A percentile compares a stretch with the other conserved stretches of the same genome.
Conservation (phyloP, 495 filamentous ascomycete genomes). For the Aspergillus diversus region DNA sequence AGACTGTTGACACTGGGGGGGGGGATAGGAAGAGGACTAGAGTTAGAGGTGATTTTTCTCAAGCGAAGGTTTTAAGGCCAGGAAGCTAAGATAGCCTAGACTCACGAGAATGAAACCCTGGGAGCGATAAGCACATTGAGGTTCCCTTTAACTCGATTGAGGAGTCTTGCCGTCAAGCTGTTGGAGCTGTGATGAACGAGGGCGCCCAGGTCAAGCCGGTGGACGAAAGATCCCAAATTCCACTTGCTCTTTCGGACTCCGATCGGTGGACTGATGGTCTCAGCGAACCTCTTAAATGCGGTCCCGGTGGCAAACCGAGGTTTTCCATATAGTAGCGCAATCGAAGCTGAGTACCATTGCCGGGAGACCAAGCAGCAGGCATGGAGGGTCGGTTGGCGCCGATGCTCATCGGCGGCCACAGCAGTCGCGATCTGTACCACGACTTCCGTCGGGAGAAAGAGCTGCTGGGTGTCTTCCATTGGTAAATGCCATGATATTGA, state of each 20-base stretch:
- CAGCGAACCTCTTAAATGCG: slow-evolving; percentile 62
- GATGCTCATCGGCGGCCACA: slow-evolving; percentile 27
- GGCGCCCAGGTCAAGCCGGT: slow-evolving; percentile 57
- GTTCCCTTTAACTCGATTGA: slow-evolving; percentile 60
- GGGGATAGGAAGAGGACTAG: background rate
- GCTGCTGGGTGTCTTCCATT: slow-evolving; percentile 17
- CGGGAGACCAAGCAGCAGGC: slow-evolving; percentile 61
- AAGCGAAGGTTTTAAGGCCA: background rate
- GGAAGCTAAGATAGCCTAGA: background rate
- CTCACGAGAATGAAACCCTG: slow-evolving; percentile 63
- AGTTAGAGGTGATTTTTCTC: background rate
- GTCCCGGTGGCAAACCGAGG: slow-evolving; percentile 52
- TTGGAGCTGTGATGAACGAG: slow-evolving; percentile 69
- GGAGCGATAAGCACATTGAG: slow-evolving; percentile 69
- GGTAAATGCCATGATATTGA: slow-evolving; percentile 10
- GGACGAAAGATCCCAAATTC: slow-evolving; percentile 59
- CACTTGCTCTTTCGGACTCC: slow-evolving; percentile 57
- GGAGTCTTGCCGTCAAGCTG: slow-evolving; percentile 64
- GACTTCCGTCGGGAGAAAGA: slow-evolving; percentile 55
- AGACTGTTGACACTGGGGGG: slow-evolving; percentile 58
- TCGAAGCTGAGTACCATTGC: slow-evolving; percentile 65
- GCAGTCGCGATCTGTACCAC: slow-evolving; percentile 49
- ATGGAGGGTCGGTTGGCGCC: slow-evolving; percentile 50
- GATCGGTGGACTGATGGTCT: slow-evolving; percentile 65
- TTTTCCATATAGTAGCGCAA: slow-evolving; percentile 58